Percentiles rank a stretch among this genome's conserved stretches.
Conservation (phyloP, 768 basidiomycete species). For the Tricholoma flavovirens region DNA sequence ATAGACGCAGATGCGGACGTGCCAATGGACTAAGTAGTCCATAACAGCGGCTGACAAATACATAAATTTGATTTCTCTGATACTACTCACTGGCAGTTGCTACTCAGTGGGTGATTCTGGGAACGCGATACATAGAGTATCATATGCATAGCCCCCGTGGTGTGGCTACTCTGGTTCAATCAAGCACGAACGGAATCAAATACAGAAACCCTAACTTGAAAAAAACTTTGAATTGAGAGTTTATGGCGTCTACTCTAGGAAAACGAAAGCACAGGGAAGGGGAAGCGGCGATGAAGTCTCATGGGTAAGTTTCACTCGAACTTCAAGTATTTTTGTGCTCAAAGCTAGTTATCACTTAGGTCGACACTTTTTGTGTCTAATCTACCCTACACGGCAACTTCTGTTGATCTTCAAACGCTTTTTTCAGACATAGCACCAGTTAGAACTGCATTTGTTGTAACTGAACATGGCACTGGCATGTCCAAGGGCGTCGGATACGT, state of each 20-base stretch:
- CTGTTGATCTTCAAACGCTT: slow-evolving; percentile 83
- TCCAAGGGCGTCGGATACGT: slow-evolving; percentile 98
- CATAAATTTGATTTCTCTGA: too few relatives aligned
- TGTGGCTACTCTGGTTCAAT: too few relatives aligned
- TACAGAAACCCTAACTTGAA: too few relatives aligned
- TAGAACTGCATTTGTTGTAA: slow-evolving; percentile 88
- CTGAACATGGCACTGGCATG: slow-evolving; percentile 62
- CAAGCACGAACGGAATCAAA: too few relatives aligned
- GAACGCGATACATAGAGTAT: too few relatives aligned
- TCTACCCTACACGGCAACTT: slow-evolving; percentile 86
- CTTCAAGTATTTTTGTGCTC: neutral
- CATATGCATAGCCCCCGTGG: too few relatives aligned
- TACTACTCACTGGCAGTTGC: too few relatives aligned
- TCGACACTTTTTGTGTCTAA: slow-evolving; percentile 92
- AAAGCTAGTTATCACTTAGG: slow-evolving; percentile 27
- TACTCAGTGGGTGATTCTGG: too few relatives aligned
- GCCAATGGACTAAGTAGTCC: too few relatives aligned
- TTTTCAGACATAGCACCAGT: slow-evolving; percentile 97
- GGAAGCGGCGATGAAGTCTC: slow-evolving; percentile 16
- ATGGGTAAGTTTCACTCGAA: slow-evolving; percentile 26
- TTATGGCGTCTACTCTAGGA: slow-evolving; percentile 28
- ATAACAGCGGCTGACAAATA: too few relatives aligned
- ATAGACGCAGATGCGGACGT: too few relatives aligned
- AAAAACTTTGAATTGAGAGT: slow-evolving; percentile 17
- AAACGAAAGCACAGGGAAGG: slow-evolving; percentile 40